Evolutionary conservation across 1,284 basidiomycete genomes (phyloP).

Genomic region (Kalmanozyma brasiliensis): DNA sequence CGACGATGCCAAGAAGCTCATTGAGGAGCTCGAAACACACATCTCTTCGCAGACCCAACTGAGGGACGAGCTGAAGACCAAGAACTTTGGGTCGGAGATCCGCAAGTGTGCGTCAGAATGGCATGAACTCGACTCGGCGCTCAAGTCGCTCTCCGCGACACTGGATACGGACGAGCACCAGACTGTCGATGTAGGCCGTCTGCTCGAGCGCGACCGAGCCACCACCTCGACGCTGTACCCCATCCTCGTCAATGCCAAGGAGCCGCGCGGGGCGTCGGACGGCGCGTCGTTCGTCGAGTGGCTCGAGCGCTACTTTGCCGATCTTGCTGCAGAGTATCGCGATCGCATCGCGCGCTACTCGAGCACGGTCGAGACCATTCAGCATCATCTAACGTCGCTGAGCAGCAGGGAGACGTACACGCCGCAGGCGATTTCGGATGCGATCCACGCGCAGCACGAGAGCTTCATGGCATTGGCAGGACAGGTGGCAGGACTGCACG

Average conservation of each 20-base stretch:
- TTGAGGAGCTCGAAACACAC: slow-evolving; percentile 62
- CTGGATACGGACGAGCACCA: slow-evolving; percentile 53
- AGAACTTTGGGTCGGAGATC: slow-evolving; percentile 53
- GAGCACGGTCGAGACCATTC: slow-evolving; percentile 62
- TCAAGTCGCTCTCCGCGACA: slow-evolving; percentile 53
- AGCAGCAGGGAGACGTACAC: slow-evolving; percentile 53
- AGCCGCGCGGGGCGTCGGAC: slow-evolving; percentile 41
- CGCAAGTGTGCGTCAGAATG: slow-evolving; percentile 52
- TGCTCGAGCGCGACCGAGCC: slow-evolving; percentile 57
- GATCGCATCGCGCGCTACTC: slow-evolving; percentile 59
- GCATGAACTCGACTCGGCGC: slow-evolving; percentile 56
- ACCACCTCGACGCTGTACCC: slow-evolving; percentile 58
- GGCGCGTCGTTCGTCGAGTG: slow-evolving; percentile 55
- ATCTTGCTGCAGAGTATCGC: slow-evolving; percentile 50
- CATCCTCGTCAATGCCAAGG: slow-evolving; percentile 53
- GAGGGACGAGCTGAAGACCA: slow-evolving; percentile 53
- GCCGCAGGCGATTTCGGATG: slow-evolving; percentile 60
- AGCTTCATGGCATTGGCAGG: slow-evolving; percentile 65
- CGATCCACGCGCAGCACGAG: slow-evolving; percentile 62
- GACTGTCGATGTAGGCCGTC: slow-evolving; percentile 29
- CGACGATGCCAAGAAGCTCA: slow-evolving; percentile 55
- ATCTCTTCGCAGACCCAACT: slow-evolving; percentile 51
- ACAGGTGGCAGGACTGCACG: slow-evolving; percentile 60
- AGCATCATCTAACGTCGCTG: slow-evolving; percentile 57
- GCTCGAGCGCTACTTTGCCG: slow-evolving; percentile 57